phyloP scores from a whole-genome alignment of 2,329 filamentous ascomycete genomes.

The Colletotrichum musae region DNA sequence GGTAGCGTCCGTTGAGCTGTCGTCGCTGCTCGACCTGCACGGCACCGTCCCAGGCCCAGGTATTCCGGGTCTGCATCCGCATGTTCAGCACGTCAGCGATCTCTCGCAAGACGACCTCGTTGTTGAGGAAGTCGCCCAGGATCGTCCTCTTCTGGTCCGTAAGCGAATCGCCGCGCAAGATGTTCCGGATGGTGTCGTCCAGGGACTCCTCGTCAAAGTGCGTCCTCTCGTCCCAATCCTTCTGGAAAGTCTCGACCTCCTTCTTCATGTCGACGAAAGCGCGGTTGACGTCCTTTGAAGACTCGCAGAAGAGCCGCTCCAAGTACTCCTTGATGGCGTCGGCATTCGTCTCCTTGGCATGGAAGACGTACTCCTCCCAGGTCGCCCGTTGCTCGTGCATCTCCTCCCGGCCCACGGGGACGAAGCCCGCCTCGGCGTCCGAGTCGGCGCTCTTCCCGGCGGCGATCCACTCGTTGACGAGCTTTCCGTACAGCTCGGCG shows the following conservation, averaged over 20 bases:
- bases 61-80: slow-evolving; percentile 54
- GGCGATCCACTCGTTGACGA: slow-evolving; percentile 69
- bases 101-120: slow-evolving; percentile 56
- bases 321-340: slow-evolving; percentile 65
- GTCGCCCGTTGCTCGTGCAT: slow-evolving; percentile 66
- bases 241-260: slow-evolving; percentile 54
- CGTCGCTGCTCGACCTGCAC: slow-evolving; percentile 55
- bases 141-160: slow-evolving; percentile 58
- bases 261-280: slow-evolving; percentile 59
- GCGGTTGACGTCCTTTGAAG: slow-evolving; percentile 54
- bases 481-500: slow-evolving; percentile 67
- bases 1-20: slow-evolving; percentile 64
- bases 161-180: slow-evolving; percentile 57
- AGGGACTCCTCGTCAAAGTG: slow-evolving; percentile 52
- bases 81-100: slow-evolving; percentile 62
- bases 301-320: slow-evolving; percentile 60
- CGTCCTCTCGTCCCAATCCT: slow-evolving; percentile 42
- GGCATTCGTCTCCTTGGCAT: slow-evolving; percentile 60
- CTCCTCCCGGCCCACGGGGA: slow-evolving; percentile 65
- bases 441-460: slow-evolving; percentile 49
- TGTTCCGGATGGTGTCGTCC: slow-evolving; percentile 53
- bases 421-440: slow-evolving; percentile 55
- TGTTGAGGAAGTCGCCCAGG: slow-evolving; percentile 56
- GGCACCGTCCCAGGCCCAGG: slow-evolving; percentile 56
- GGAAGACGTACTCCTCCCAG: slow-evolving; percentile 72